phyloP scores from a whole-genome alignment of 2,329 filamentous ascomycete genomes.

The Colletotrichum viniferum region DNA sequence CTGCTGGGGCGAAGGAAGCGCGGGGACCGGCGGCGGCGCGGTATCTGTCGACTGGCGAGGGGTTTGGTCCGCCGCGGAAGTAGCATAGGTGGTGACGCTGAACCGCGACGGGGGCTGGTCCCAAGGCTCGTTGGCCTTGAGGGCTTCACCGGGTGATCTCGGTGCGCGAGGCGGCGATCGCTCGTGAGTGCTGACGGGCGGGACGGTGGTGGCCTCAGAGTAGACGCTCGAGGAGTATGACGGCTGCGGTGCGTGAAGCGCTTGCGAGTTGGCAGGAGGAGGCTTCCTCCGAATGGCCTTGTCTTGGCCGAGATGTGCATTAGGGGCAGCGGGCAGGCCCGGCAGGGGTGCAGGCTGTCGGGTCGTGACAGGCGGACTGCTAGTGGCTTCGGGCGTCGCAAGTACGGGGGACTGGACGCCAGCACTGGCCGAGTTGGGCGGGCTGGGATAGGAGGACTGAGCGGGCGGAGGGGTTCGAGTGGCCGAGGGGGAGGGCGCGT shows the following conservation, averaged over 20 bases:
- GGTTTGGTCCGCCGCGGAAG: slow-evolving; percentile 47
- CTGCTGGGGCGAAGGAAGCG: slow-evolving; percentile 39
- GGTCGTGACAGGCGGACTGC: neutral
- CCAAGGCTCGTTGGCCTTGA: slow-evolving; percentile 40
- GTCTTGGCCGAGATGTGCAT: slow-evolving; percentile 12
- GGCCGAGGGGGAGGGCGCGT: slow-evolving; percentile 34
- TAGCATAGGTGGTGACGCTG: slow-evolving; percentile 66
- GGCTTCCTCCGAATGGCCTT: slow-evolving; percentile 53
- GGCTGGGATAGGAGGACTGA: slow-evolving; percentile 33
- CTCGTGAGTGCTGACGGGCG: slow-evolving; percentile 27
- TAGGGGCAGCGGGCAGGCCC: slow-evolving; percentile 10
- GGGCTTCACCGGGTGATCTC: neutral
- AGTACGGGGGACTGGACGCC: slow-evolving; percentile 19
- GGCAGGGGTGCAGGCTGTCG: slow-evolving; percentile 12
- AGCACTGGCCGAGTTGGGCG: slow-evolving; percentile 31
- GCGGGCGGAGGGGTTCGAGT: slow-evolving; percentile 21
- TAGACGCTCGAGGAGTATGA: slow-evolving; percentile 35
- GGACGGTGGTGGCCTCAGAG: slow-evolving; percentile 25
- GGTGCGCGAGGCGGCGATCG: neutral
- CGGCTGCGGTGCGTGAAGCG: slow-evolving; percentile 15
- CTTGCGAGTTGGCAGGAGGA: slow-evolving; percentile 32
- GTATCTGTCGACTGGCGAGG: slow-evolving; percentile 41
- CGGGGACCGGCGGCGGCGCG: slow-evolving; percentile 40
- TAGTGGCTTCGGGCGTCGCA: slow-evolving; percentile 19
- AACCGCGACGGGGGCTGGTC: slow-evolving; percentile 64